phyloP scores from a whole-genome alignment of 805 yeast genomes.

The Cyberlindnera misumaiensis region DNA sequence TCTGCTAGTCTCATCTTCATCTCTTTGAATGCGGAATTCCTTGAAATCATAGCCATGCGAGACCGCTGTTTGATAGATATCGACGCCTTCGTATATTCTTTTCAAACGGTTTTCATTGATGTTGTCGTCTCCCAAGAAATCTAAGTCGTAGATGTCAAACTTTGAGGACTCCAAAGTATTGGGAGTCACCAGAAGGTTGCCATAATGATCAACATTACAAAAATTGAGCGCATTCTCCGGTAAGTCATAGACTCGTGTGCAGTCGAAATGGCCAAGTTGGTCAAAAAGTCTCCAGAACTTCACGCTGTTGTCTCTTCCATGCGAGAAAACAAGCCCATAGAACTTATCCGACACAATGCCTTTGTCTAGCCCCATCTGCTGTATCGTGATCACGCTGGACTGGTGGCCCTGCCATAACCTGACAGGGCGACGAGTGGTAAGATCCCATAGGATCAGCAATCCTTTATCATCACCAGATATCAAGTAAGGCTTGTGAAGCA shows the following conservation, averaged over 20 bases:
- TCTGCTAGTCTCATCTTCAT: constrained; percentile 11
- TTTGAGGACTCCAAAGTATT: constrained; percentile 56
- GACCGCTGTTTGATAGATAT: constrained; percentile 13
- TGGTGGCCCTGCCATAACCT: constrained; percentile 57
- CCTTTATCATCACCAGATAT: constrained; percentile 14
- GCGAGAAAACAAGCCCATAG: constrained; percentile 47
- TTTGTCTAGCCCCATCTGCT: constrained; percentile 32
- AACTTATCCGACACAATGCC: constrained; percentile 16
- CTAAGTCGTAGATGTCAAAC: constrained; percentile 52
- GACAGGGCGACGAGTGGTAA: constrained; percentile 47
- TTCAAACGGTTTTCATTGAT: constrained; percentile 14
- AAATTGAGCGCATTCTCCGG: constrained; percentile 74
- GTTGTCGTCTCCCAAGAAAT: constrained; percentile 9
- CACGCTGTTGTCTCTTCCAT: constrained; percentile 57
- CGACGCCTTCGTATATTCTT: constrained; percentile 20
- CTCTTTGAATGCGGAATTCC: constrained; percentile 12
- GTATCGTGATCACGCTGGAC: constrained; percentile 41
- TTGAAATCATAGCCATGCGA: constrained; percentile 11
- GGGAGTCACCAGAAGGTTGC: constrained; percentile 44
- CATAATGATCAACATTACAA: constrained; percentile 47
- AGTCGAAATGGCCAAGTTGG: constrained; percentile 1
- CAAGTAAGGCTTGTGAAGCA: constrained; percentile 11
- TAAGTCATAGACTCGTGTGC: constrained; percentile 33
- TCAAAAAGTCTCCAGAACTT: constrained; percentile 38
- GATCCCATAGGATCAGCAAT: constrained; percentile 36